phyloP scores from a whole-genome alignment of 805 yeast genomes.

The Barnettozyma salicaria region DNA sequence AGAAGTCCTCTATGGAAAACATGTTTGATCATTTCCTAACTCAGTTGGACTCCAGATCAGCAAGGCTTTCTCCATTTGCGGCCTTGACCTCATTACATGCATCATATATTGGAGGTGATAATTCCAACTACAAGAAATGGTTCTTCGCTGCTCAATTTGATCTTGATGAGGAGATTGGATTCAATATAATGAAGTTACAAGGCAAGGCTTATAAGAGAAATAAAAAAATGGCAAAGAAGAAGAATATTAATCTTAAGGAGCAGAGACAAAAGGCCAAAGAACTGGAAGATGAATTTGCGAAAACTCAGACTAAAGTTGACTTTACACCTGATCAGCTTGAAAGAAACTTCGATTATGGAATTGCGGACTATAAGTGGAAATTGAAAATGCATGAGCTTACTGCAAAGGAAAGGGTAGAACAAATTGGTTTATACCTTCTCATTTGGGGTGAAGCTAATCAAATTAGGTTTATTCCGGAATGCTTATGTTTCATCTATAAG shows the following conservation, averaged over 20 bases:
- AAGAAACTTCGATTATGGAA: conserved; percentile 40
- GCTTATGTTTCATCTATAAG: conserved; percentile 75
- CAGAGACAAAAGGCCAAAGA: conserved; percentile 35
- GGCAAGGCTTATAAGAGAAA: conserved; percentile 41
- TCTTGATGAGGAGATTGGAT: conserved; percentile 62
- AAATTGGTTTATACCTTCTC: conserved; percentile 62
- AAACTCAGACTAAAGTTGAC: conserved; percentile 48
- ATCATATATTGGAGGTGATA: conserved; percentile 88
- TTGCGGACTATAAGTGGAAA: conserved; percentile 68
- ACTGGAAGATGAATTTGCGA: conserved; percentile 44
- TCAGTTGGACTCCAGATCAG: conserved; percentile 80
- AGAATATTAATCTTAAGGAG: conserved; percentile 30
- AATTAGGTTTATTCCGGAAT: conserved; percentile 80
- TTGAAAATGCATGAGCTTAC: conserved; percentile 41
- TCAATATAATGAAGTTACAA: conserved; percentile 45
- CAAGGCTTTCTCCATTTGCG: conserved; percentile 63
- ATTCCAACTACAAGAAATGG: conserved; percentile 88
- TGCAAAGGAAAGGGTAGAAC: conserved; percentile 49
- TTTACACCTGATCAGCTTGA: conserved; percentile 39
- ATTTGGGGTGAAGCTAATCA: conserved; percentile 94
- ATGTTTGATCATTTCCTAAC: conserved; percentile 77
- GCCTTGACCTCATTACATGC: conserved; percentile 79
- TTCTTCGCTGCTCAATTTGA: conserved; percentile 81
- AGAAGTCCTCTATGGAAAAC: conserved; percentile 67
- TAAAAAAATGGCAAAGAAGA: conserved; percentile 37